These are phyloP conservation scores for Houttuynia cordata DNA, from an alignment of 164 flowering plant species.

Conservation along the genomic window DNA sequence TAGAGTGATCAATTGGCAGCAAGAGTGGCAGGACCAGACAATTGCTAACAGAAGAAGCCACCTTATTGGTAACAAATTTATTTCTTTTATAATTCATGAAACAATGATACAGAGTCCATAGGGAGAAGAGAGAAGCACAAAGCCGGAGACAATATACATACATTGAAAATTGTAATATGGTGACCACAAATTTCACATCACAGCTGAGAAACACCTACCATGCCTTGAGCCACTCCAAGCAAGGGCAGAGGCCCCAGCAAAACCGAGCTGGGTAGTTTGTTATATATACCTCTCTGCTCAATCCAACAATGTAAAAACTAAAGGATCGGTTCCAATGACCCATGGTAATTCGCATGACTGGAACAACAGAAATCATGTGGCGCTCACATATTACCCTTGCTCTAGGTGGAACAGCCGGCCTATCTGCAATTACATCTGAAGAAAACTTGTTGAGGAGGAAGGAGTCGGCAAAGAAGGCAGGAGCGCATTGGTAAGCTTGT, in stretches of 20 bases:
- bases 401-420: conserved; percentile 58
- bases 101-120: too few relatives aligned
- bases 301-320: conserved; percentile 84
- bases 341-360: conserved; percentile 95
- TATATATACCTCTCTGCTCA: conserved; percentile 71
- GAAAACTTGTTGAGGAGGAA: conserved; percentile 91
- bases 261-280: conserved; percentile 76
- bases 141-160: too few relatives aligned
- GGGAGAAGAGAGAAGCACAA: too few relatives aligned
- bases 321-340: conserved; percentile 44
- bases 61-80: too few relatives aligned
- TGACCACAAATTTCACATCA: too few relatives aligned
- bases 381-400: conserved; percentile 88
- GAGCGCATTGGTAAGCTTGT: conserved; percentile 88
- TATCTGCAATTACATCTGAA: conserved; percentile 82
- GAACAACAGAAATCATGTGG: conserved; percentile 83
- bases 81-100: too few relatives aligned
- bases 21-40: too few relatives aligned
- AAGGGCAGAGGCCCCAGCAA: conserved; percentile 97
- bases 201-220: conserved; percentile 10
- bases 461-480: conserved; percentile 93
- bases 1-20: too few relatives aligned
- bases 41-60: too few relatives aligned
- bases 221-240: conserved; percentile 81
- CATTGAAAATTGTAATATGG: too few relatives aligned